A percentile compares a stretch with the other conserved stretches of the same genome.
Evolutionary conservation across 2,329 filamentous ascomycete species (phyloP).

Genomic region (Colletotrichum costaricense): DNA sequence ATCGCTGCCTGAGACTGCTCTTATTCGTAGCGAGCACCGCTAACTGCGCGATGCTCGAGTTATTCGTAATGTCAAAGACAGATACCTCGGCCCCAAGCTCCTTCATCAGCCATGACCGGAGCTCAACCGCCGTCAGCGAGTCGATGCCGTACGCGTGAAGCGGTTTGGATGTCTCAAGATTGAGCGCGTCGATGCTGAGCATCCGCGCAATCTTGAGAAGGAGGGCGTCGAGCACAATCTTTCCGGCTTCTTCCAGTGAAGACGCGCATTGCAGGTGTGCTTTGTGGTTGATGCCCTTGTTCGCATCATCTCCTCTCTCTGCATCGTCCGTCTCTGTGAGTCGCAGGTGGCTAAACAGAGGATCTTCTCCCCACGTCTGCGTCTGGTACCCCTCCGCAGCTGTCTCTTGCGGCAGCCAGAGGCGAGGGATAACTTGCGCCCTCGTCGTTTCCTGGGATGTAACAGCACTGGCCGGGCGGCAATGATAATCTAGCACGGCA

Average conservation of each 20-base stretch:
- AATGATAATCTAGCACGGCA: constrained; percentile 42
- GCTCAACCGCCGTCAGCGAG: constrained; percentile 45
- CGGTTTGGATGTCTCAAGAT: constrained; percentile 39
- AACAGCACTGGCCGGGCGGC: constrained; percentile 15
- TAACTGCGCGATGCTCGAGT: constrained; percentile 39
- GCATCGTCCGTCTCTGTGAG: neutral
- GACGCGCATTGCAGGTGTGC: constrained; percentile 38
- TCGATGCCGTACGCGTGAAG: constrained; percentile 41
- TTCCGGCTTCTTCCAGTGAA: constrained; percentile 38
- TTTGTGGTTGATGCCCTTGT: constrained; percentile 32
- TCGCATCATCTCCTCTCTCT: neutral
- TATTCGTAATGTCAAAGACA: constrained; percentile 56
- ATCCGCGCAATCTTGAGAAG: constrained; percentile 39
- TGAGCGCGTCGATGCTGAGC: constrained; percentile 31
- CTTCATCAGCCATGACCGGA: constrained; percentile 60
- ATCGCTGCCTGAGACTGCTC: constrained; percentile 38
- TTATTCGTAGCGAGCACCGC: constrained; percentile 39
- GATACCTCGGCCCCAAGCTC: constrained; percentile 56
- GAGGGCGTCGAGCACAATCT: constrained; percentile 40
- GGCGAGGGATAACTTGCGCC: constrained; percentile 41
- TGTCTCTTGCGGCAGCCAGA: constrained; percentile 40
- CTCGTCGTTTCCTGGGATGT: neutral
- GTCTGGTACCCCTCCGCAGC: constrained; percentile 37
- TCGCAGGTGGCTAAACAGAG: constrained; percentile 38
- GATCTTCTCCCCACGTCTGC: constrained; percentile 39